Percentiles rank a stretch among this genome's conserved stretches.
These are phyloP conservation scores for Dactylellina parvicollis DNA, from an alignment of 2,329 filamentous ascomycete genomes.

Conservation along the genomic window DNA sequence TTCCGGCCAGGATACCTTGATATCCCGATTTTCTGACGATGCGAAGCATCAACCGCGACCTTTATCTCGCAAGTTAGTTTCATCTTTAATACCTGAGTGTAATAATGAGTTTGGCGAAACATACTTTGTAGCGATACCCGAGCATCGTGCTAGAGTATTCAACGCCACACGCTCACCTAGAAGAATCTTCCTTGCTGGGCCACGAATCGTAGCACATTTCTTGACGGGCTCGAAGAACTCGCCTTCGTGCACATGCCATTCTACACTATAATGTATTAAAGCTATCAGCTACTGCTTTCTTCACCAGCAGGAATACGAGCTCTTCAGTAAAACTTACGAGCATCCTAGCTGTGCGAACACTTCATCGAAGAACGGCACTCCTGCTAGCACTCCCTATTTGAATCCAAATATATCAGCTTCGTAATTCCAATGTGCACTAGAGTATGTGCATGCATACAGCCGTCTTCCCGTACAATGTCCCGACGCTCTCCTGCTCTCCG, in stretches of 20 bases:
- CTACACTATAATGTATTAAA: conserved; percentile 66
- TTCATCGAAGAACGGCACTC: conserved; percentile 93
- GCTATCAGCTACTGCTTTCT: neutral
- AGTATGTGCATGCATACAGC: conserved; percentile 59
- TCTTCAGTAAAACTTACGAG: conserved; percentile 65
- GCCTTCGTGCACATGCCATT: conserved; percentile 87
- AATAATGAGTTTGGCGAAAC: conserved; percentile 49
- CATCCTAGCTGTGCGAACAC: conserved; percentile 90
- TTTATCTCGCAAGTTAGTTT: neutral
- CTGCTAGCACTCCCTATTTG: conserved; percentile 79
- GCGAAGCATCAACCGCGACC: conserved; percentile 68
- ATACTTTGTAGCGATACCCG: conserved; percentile 78
- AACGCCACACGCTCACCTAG: conserved; percentile 93
- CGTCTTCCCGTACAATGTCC: conserved; percentile 76
- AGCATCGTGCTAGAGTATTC: conserved; percentile 89
- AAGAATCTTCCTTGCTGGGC: conserved; percentile 82
- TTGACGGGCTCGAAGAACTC: conserved; percentile 71
- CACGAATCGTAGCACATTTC: conserved; percentile 81
- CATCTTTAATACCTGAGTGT: neutral
- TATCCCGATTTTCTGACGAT: conserved; percentile 75
- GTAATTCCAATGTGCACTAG: neutral
- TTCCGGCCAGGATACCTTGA: conserved; percentile 85
- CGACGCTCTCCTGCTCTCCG: conserved; percentile 72
- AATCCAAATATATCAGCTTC: conserved; percentile 16
- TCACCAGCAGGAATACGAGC: conserved; percentile 3